Evolutionary conservation across 2,329 filamentous ascomycete species (phyloP).

Genomic region (Epichloe typhina): DNA sequence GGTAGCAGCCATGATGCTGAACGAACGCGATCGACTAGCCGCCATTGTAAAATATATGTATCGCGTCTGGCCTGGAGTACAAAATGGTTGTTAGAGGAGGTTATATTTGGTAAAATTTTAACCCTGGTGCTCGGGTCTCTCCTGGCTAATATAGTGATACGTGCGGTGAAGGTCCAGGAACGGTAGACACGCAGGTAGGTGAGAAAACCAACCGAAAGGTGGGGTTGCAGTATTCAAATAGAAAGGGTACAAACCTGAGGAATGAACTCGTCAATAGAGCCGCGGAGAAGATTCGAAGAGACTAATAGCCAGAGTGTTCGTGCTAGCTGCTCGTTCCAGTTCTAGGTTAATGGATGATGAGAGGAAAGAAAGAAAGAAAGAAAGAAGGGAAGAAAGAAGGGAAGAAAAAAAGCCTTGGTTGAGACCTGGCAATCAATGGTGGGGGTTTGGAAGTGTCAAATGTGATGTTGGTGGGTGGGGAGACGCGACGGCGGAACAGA

Average conservation of each 20-base stretch:
- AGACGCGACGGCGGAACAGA: neutral
- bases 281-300: neutral
- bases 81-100: neutral
- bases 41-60: constrained; percentile 17
- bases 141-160: neutral
- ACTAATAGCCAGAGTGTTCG: neutral
- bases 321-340: neutral
- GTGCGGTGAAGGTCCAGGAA: neutral
- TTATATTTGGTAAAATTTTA: neutral
- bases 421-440: constrained; percentile 1
- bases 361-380: neutral
- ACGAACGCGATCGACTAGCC: constrained; percentile 19
- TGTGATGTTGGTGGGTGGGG: neutral
- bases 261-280: neutral
- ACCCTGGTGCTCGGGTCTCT: neutral
- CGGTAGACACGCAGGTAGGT: neutral
- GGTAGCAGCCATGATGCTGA: constrained; percentile 42
- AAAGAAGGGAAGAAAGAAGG: neutral
- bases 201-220: neutral
- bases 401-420: neutral
- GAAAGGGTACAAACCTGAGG: neutral
- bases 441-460: neutral
- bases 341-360: neutral
- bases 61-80: constrained; percentile 2
- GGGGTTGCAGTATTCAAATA: neutral